These are phyloP conservation scores for Anthracocystis panici-leucophaei DNA, from an alignment of 1,284 basidiomycete genomes.

Conservation along the genomic window DNA sequence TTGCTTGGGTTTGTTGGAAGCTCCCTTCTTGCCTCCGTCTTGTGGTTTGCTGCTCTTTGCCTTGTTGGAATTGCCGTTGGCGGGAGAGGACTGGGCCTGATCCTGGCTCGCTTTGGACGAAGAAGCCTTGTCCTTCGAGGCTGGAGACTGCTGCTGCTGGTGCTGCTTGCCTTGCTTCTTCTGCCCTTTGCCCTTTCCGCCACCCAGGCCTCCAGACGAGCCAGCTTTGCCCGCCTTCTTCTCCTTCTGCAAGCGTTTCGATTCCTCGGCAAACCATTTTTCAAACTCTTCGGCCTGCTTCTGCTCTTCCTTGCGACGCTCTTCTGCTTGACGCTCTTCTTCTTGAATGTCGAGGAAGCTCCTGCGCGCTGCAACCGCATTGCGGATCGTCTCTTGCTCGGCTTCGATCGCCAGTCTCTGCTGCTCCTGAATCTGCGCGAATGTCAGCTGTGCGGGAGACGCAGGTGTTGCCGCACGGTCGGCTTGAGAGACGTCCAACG, in stretches of 20 bases:
- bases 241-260: constrained; percentile 55
- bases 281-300: constrained; percentile 65
- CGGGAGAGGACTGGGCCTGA: background rate
- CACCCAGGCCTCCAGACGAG: background rate
- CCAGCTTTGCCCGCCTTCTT: constrained; percentile 22
- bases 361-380: constrained; percentile 33
- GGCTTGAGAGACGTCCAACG: constrained; percentile 9
- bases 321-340: constrained; percentile 56
- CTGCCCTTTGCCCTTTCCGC: constrained; percentile 27
- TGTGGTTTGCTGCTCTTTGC: constrained; percentile 24
- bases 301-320: constrained; percentile 54
- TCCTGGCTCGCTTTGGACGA: constrained; percentile 12
- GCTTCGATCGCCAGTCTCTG: constrained; percentile 47
- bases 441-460: constrained; percentile 44
- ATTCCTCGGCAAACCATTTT: constrained; percentile 67
- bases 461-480: constrained; percentile 11
- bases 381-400: constrained; percentile 41
- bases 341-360: constrained; percentile 65
- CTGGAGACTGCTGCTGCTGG: constrained; percentile 13
- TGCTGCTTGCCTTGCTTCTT: constrained; percentile 26
- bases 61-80: constrained; percentile 8
- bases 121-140: background rate
- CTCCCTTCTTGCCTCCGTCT: constrained; percentile 23
- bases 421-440: constrained; percentile 65
- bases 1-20: constrained; percentile 13